Conservation (phyloP, 768 basidiomycete genomes). For the Mycena leptocephala region DNA sequence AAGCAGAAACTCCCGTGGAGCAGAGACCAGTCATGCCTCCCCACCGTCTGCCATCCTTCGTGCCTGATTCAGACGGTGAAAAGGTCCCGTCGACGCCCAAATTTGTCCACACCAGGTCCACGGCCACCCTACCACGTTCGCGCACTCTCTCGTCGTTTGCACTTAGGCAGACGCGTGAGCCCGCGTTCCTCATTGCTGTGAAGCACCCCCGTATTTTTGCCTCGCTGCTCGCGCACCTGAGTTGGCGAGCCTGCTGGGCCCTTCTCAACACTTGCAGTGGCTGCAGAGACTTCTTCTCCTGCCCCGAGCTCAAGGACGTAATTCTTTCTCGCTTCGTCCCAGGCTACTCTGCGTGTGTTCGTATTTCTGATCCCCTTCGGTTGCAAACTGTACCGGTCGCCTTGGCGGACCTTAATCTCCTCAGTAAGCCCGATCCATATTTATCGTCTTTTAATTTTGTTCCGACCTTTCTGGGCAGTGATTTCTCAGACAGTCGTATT, state of each 20-base stretch:
- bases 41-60: conserved; percentile 31
- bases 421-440: conserved; percentile 65
- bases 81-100: neutral
- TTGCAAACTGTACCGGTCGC: conserved; percentile 67
- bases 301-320: conserved; percentile 50
- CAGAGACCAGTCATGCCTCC: conserved; percentile 10
- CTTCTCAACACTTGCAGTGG: conserved; percentile 57
- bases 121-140: neutral
- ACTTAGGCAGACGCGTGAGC: neutral
- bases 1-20: neutral
- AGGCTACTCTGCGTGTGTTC: conserved; percentile 65
- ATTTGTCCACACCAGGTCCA: conserved; percentile 9
- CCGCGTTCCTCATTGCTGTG: conserved; percentile 19
- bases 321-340: conserved; percentile 71
- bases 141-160: conserved; percentile 35
- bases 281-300: conserved; percentile 49
- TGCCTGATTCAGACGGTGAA: neutral
- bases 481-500: conserved; percentile 76
- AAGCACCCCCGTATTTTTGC: conserved; percentile 43
- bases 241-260: conserved; percentile 59
- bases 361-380: conserved; percentile 55
- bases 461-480: conserved; percentile 56
- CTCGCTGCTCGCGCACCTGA: conserved; percentile 48
- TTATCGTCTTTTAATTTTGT: conserved; percentile 25
- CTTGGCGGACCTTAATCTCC: conserved; percentile 73